phyloP scores from a whole-genome alignment of 2,329 filamentous ascomycete genomes.

The Apiospora aurea region DNA sequence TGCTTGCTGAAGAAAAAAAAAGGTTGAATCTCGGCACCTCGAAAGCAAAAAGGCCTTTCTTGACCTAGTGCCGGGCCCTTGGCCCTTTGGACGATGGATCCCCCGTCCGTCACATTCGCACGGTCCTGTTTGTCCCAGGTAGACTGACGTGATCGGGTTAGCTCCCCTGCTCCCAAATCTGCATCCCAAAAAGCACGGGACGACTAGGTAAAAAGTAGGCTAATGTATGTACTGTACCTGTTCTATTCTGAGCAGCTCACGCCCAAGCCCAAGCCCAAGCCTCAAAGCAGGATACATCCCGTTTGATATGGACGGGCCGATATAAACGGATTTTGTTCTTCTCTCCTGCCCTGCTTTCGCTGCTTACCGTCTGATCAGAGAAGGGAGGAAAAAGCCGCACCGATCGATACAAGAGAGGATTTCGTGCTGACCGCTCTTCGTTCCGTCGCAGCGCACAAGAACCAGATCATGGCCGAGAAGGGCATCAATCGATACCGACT shows the following conservation, averaged over 20 bases:
- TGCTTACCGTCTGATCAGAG: background rate
- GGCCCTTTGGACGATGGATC: background rate
- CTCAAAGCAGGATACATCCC: background rate
- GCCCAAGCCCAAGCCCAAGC: background rate
- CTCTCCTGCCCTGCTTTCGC: background rate
- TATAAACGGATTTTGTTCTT: background rate
- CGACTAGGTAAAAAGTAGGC: background rate
- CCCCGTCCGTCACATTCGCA: slow-evolving; percentile 18
- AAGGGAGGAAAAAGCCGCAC: background rate
- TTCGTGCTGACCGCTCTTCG: background rate
- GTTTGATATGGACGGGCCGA: background rate
- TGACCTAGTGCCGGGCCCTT: background rate
- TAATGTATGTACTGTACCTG: slow-evolving; percentile 16
- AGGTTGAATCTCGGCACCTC: slow-evolving; percentile 7
- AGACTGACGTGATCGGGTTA: slow-evolving; percentile 19
- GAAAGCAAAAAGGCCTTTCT: slow-evolving; percentile 2
- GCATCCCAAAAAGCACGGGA: slow-evolving; percentile 20
- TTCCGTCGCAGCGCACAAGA: background rate
- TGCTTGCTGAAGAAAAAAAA: background rate
- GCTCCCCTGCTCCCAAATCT: slow-evolving; percentile 19
- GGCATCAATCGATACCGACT: background rate
- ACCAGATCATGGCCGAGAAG: background rate
- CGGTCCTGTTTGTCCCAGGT: slow-evolving; percentile 20
- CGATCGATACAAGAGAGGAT: no score
- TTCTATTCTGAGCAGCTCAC: slow-evolving; percentile 12